Conservation (phyloP, 1,284 basidiomycete species). For the Naganishia sp. region DNA sequence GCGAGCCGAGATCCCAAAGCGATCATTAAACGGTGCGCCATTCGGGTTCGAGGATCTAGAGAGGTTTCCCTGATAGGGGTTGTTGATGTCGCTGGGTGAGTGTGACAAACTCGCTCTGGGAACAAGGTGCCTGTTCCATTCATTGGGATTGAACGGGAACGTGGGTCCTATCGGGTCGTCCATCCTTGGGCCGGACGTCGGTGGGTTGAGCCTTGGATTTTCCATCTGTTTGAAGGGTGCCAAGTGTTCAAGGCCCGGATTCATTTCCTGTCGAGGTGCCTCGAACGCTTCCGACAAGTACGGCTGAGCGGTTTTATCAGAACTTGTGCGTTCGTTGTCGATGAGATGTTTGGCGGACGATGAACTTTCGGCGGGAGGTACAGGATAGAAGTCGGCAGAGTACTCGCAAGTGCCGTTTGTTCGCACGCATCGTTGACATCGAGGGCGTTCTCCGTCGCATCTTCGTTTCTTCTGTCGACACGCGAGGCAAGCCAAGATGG, state of each 20-base stretch:
- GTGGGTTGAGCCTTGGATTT: not conserved
- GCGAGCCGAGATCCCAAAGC: not conserved
- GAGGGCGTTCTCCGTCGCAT: slow-evolving; percentile 14
- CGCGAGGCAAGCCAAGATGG: slow-evolving; percentile 16
- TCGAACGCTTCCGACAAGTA: not conserved
- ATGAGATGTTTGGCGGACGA: not conserved
- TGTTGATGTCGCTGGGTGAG: not conserved
- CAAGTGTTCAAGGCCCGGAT: not conserved
- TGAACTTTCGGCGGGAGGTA: not conserved
- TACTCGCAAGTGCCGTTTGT: slow-evolving; percentile 13
- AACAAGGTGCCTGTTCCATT: not conserved
- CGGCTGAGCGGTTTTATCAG: too few relatives aligned
- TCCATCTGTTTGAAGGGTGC: not conserved
- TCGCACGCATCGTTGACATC: slow-evolving; percentile 16
- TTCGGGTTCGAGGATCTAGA: not conserved
- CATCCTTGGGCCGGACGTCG: slow-evolving; percentile 1
- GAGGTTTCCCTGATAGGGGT: not conserved
- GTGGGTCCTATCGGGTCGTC: not conserved
- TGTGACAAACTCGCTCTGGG: not conserved
- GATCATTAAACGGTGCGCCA: not conserved
- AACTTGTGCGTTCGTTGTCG: not conserved
- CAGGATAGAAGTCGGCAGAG: slow-evolving; percentile 3
- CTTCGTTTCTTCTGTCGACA: slow-evolving; percentile 22
- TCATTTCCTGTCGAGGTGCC: not conserved
- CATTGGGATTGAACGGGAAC: slow-evolving; percentile 1